A percentile compares a stretch with the other conserved stretches of the same genome.
phyloP scores from a whole-genome alignment of 176 grass and related monocot species.

The Thalia dealbata region DNA sequence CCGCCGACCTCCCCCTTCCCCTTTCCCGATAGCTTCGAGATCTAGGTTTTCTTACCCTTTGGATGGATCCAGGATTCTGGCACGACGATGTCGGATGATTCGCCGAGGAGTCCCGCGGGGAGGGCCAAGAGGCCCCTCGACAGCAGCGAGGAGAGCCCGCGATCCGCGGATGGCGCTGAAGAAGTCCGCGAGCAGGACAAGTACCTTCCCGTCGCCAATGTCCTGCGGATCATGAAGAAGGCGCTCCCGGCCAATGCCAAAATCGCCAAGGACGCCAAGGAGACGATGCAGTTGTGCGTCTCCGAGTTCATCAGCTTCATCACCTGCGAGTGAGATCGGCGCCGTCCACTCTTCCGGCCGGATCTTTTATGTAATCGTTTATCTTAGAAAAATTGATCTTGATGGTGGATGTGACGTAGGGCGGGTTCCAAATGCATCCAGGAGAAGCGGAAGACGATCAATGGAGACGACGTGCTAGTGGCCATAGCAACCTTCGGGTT shows the following conservation, averaged over 20 bases:
- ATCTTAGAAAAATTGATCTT: no score
- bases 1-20: no score
- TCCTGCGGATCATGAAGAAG: conserved; percentile 87
- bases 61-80: conserved; percentile 1
- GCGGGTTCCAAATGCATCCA: not conserved
- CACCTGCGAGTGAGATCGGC: conserved; percentile 56
- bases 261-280: conserved; percentile 77
- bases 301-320: conserved; percentile 87
- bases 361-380: not conserved
- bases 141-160: conserved; percentile 11
- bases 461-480: conserved; percentile 7
- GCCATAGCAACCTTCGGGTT: conserved; percentile 7
- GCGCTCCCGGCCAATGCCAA: conserved; percentile 63
- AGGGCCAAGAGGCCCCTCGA: not conserved
- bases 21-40: not conserved
- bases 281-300: conserved; percentile 72
- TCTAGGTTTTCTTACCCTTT: not conserved
- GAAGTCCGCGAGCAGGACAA: conserved; percentile 53
- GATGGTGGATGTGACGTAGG: not conserved
- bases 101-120: not conserved
- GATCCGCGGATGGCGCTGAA: not conserved
- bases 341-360: no score
- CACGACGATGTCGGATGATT: not conserved
- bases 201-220: conserved; percentile 68
- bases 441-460: conserved; percentile 12